Evolutionary conservation across 805 yeast genomes (phyloP), one percentile per base, ranked within the genome.

Genomic region (Pichia paraexigua): DNA sequence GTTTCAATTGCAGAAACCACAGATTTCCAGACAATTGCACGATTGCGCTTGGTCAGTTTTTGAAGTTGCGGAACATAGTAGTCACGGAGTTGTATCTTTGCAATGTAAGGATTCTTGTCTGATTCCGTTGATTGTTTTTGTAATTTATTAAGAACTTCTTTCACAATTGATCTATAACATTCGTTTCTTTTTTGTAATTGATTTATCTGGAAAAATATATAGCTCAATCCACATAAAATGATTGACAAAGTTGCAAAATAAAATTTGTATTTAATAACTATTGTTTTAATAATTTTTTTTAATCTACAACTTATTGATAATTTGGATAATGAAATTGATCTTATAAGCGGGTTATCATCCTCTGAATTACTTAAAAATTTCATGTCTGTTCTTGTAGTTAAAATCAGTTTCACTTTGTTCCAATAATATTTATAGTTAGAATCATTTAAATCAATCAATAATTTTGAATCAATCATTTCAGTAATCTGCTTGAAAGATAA

Each of bases 1-100:
- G 70, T 67, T 57, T 87, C 95, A 7, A 90, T 76, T 32, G 68
- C 71, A 21, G 67, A 67, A 45, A 74, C 70, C 2, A 88, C 82
- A 24, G 64, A 62, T 17, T 71, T 73, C 95, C 96, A 87, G 10
- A 83, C 60, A 32, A 68, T 61, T 53, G 76, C 66, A 54, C 76
- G 76, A 56, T 56, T 68, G 28, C 71, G 66, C 43, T 71, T 68
- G 10, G 66, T 60, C 41, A 57, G 46, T 1, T 46, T 35, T 2
- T 41, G 41, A 5, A 62, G 41, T 17, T 58, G 53, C 1, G 64
- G 62, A 18, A 85, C 67, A 43, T 83, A 72, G 52, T 79, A 75
- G 62, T 86, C 94, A 41, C 95, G 74, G 25, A 87, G 70, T 61
- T 86, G 94, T 45, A 83, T 83, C 18, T 85, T 74, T 40, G 88